Base-by-base conservation (phyloP, 2,329 filamentous ascomycete genomes). In the Penicillium sp. region DNA sequence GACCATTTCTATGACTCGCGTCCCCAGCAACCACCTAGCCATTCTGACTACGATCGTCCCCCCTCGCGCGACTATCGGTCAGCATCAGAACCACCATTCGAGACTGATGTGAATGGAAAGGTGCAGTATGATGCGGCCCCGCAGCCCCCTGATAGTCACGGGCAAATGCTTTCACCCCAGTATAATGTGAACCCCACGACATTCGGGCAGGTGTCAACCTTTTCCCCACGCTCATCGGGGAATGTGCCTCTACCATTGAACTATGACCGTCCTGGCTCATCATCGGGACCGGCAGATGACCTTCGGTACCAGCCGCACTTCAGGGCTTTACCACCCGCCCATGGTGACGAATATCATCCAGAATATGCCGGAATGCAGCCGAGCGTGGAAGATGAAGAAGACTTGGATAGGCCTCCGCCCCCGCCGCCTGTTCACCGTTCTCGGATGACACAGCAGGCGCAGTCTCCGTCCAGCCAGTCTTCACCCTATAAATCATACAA, bases 321-420 rank as follows among this genome's bases (percentile, higher is more conserved):
- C 6, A 53, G 59, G 23, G 57, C 60, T 8, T 53, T 63, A 18
- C 66, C 62, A 15, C 55, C 59, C n/a, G 47, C 53, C 39, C 60
- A 56, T 25, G 57, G 52, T 10, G 65, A 64, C 6, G 53, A 56
- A 35, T 71, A 70, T 46, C 67, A 69, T 46, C 57, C 62, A 13
- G 63, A 70, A 47, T 71, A 74, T 53, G 69, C 68, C 9, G 67
- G 70, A 6, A 75, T 76, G 74, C 74, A 76, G 50, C 72, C 74
- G 7, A 72, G 72, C 0, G 74, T 76, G 41, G 74, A 76, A 54
- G 74, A 76, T 60, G 74, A 71, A 52, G 64, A 69, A 8, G 69
- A 72, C 9, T 37, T 37, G 8, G 68, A 70, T 33, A 64, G 57
- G 4, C 61, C 59, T n/a, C 66, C 67, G 15, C 68, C 69, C 31